Base-by-base conservation (phyloP, 176 grass and related monocot species). In the Otatea glauca region DNA sequence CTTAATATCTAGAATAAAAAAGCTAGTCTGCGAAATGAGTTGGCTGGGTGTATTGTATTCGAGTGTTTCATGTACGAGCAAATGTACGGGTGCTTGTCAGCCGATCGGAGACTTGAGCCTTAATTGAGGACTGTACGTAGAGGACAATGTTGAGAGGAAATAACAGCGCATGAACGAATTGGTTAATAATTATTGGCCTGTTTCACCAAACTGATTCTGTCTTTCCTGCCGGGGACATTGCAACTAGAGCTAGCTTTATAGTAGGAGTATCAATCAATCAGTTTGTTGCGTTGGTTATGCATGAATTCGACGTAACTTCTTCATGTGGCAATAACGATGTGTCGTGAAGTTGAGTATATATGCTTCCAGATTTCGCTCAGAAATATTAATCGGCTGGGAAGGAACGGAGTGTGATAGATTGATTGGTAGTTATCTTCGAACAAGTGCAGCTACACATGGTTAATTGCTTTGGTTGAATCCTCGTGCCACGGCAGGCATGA, bases 231-330 rank as follows among this genome's bases (percentile, higher is more conserved):
- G 43, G 59, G 2, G 81, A 75, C 81, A 50, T 50, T 0, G 81
- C 81, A 83, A 15, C 81, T 65, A 29, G 54, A 82, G 9, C 51
- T 4, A 37, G 35, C 35, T 50, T 83, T 67, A 42, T 24, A 7
- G 0, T 4, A 10, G 10, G 23, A 44, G 38, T 16, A 18, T 69
- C 79, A 35, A 66, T 86, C 35, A 56, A 37, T 37, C 35, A 37
- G 58, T 88, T 82, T 63, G 79, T 88, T 83, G 79, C 1, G 86
- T 50, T 83, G 53, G 72, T 83, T 88, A 77, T 83, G 80, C 86
- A 83, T 83, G 73, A 88, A 59, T 45, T 10, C 42, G 79, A 88
- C 72, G 86, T 86, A 32, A 65, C 84, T 86, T 86, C 54, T 11
- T 80, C 9, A 48, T 39, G 56, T 15, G 32, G 44, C 84, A 75